Evolutionary conservation across 495 filamentous ascomycete species (phyloP), one percentile per base, ranked within the genome.

Genomic region (Talaromyces proteolyticus): DNA sequence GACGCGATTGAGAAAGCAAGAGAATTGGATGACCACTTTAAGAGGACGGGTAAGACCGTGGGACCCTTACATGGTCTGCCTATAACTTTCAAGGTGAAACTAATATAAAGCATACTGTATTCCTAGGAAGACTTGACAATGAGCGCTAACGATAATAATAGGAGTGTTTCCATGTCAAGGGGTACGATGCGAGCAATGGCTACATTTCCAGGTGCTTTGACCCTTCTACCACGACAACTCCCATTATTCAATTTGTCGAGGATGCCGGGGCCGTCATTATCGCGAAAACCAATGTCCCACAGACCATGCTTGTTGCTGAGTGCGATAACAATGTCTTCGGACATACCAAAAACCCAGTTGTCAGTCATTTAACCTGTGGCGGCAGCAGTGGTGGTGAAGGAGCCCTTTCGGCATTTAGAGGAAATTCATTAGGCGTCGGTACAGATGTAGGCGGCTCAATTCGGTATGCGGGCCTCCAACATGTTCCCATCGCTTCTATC

Each of bases 291-390:
- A 85, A 80, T 49, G 60, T 84, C 8, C 81, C 83, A 6, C 42
- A 44, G 20, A 26, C 11, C 8, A 60, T 80, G 52, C 52, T 58
- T 44, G 38, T 18, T 34, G 61, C 57, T 7, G 82, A 82, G 63
- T 85, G 76, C 0, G 65, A 76, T n/a, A 88, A 86, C 62, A 84
- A 87, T 55, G 62, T 89, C 34, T 80, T 86, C 49, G 84, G 85
- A 10, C 69, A 77, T 4, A 82, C 78, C 0, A 62, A 82, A 11
- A 89, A 91, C 60, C 85, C 86, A 0, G 57, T 69, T 22, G 82
- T 85, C 57, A 71, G 65, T 1, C 62, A 65, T 14, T 69, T 69
- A 50, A 84, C 80, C 0, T 59, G 74, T 0, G 85, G 85, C 12
- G 85, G 85, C 0, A 81, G 76, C 23, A 77, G 79, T 0, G 84